Base-by-base conservation (phyloP, 106 monocot genomes). In the Dendrobium nobile region DNA sequence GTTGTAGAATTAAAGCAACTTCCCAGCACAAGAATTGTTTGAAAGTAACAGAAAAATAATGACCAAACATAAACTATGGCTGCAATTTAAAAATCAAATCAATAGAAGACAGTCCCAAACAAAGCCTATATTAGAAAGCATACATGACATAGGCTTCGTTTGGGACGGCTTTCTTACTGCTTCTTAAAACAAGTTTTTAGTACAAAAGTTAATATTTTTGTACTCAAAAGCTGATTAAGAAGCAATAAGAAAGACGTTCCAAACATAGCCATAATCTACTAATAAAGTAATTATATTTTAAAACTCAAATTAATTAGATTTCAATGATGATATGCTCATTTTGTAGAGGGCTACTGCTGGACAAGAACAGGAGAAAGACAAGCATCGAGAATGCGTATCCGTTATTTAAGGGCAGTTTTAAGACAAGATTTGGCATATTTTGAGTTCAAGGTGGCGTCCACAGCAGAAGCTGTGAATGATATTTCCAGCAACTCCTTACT, bases 281-380 rank as follows among this genome's bases (percentile, higher is more conserved):
- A 9, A 3, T 27, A 27, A 72, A 13, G 37, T 17, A 27, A 1
- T 40, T 40, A 20, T 78, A 4, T 31, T 31, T 15, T 59, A n/a
- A 19, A 0, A 16, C 28, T 2, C 19, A 45, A 20, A 37, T 18
- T 20, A n/a, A 61, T 78, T 15, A 72, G 2, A 72, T 1, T 41
- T 37, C 40, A n/a, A 3, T 31, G 7, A 9, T 2, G 7, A 40
- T 68, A 31, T 47, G 20, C 9, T 54, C 27, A 15, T 77, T 27
- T 41, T 67, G 68, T 80, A 91, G 91, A 91, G 82, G 91, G 87
- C 0, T 85, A 83, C 31, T 91, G 91, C 73, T 91, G 91, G 88
- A 88, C 91, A 77, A 82, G 88, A 48, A 91, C 91, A 2, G 91
- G 80, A 10, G 91, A 91, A 64, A 65, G 85, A 47, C 91, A 91